Base-by-base conservation (phyloP, 345 rosid genomes). In the Eucalyptus rudis region DNA sequence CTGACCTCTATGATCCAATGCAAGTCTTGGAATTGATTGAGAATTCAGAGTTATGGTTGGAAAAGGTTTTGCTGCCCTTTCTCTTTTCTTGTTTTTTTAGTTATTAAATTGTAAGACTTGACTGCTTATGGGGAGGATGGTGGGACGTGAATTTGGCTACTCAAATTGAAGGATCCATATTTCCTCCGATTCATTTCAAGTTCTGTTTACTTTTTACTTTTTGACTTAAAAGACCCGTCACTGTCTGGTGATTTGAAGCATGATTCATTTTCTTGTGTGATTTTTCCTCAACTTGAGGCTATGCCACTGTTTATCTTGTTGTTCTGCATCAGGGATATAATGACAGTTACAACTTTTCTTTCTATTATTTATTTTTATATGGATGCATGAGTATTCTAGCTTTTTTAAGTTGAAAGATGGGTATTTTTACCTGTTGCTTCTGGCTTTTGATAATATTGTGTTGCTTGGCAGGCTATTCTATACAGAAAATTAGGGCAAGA, bases 401-500 rank as follows among this genome's bases (percentile, higher is more conserved):
- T 20, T 76, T 76, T 20, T 76, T 6, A 36, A 76, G 47, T 36
- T 6, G 15, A 76, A 76, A 47, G 52, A 27, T 33, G 62, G 62
- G 40, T 86, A 88, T 45, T 29, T 84, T 33, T 49, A 36, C 43
- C 51, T 89, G 64, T 87, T 81, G 76, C 31, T 62, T 89, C 22
- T 89, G 54, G 43, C 25, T 51, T 44, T 80, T 88, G 43, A 54
- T 56, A 54, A 29, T 56, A 40, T 52, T 50, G 19, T 81, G 43
- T 45, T 59, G 84, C 89, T 90, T 89, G 87, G 85, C 93, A 96
- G 99, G 99, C 99, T 88, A 98, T 98, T 91, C 90, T 96, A 10
- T 97, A 97, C 94, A 92, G 99, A 91, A 96, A 95, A 91, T 90
- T 98, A 88, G 99, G 99, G 86, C 98, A 97, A 92, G 99, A 98